Evolutionary conservation across 73 alveolate species (phyloP).

Genomic region (Tetrahymena thermophila): DNA sequence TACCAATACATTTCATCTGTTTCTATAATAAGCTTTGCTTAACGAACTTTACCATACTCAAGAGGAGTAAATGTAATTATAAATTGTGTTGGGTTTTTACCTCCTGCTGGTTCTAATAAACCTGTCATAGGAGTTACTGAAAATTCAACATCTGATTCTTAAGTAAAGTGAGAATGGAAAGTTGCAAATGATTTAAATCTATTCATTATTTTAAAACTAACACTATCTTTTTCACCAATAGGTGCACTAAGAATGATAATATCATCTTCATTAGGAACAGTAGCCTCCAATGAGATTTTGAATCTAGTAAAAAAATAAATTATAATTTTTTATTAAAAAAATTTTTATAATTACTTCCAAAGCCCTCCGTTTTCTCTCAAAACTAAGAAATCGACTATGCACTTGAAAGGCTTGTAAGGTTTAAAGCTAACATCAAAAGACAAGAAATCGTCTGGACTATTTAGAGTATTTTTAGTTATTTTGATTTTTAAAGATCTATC

Average conservation of each 20-base stretch:
- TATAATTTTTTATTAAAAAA: neutral
- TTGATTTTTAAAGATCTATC: conserved; percentile 88
- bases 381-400: conserved; percentile 81
- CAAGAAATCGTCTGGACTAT: conserved; percentile 65
- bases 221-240: conserved; percentile 83
- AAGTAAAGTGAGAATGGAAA: conserved; percentile 91
- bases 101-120: conserved; percentile 83
- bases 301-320: neutral
- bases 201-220: conserved; percentile 86
- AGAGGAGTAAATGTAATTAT: conserved; percentile 91
- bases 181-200: conserved; percentile 85
- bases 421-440: conserved; percentile 85
- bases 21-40: conserved; percentile 86
- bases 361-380: conserved; percentile 94
- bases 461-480: conserved; percentile 58
- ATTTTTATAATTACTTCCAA: conserved; percentile 70
- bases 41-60: conserved; percentile 95
- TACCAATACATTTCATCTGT: conserved; percentile 97
- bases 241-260: conserved; percentile 85
- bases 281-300: conserved; percentile 88
- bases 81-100: conserved; percentile 93
- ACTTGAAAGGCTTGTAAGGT: conserved; percentile 94
- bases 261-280: conserved; percentile 96
- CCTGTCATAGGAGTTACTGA: conserved; percentile 91
- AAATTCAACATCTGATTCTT: conserved; percentile 92